Evolutionary conservation across 257 asterid species (phyloP), one percentile per base, ranked within the genome.

Genomic region (Solanum pennellii): DNA sequence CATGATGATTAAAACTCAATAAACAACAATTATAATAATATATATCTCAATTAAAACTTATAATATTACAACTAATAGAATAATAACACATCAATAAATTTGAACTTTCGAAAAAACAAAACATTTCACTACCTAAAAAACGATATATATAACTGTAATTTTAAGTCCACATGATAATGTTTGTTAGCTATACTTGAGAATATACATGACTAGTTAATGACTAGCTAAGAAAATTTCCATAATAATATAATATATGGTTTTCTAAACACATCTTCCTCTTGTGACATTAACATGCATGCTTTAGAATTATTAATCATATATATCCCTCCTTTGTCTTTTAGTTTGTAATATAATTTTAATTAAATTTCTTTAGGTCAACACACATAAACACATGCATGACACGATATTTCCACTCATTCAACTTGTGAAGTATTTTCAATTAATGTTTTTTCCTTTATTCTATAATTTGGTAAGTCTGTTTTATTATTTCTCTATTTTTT

Each of bases 381-480:
- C 49, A 73, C 52, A 37, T 11, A 21, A 37, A 0, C 52, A 73
- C 49, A 37, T 73, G 49, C 82, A 73, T 35, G 49, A 5, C 82
- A n/a, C 49, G 59, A n/a, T 13, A 76, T 76, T 41, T 76, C 35
- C 60, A 41, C 23, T 1, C 59, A 12, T 23, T 11, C 21, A 41
- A 41, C 83, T 76, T 41, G 14, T 39, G 18, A 65, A 65, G 15
- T 10, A 62, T 10, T 59, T 52, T 59, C 21, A 0, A 59, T 56
- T 18, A 20, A 56, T 20, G n/a, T 20, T 20, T 20, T 7, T 56
- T 20, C 20, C 25, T 52, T 0, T 52, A 1, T 52, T 52, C 2
- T 52, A 52, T 52, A 6, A 0, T 52, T 18, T 10, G 0, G 9
- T 52, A 52, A 16, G 12, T 56, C 12, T 18, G 0, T 0, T 56